A percentile compares a stretch with the other conserved stretches of the same genome.
Evolutionary conservation across 192 early-diverging fungal genomes (phyloP).

Genomic region (Phycomyces blakesleeanus): DNA sequence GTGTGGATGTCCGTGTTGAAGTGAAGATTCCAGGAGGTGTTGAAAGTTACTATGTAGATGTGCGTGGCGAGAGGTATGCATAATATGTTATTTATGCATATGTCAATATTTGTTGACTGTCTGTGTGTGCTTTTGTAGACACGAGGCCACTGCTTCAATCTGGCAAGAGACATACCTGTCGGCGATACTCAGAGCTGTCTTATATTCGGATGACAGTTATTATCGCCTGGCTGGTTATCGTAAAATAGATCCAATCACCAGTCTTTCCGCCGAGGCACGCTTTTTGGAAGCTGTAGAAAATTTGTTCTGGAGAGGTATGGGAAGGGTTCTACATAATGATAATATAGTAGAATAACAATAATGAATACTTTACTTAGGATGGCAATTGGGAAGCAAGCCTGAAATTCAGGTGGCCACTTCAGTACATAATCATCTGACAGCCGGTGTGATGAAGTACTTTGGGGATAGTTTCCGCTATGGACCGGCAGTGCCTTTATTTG

Average conservation of each 20-base stretch:
- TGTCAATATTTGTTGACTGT: no score
- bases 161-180: constrained; percentile 93
- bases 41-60: constrained; percentile 85
- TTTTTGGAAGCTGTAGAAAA: constrained; percentile 82
- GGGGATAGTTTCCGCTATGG: constrained; percentile 72
- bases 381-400: constrained; percentile 90
- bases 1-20: constrained; percentile 96
- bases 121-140: no score
- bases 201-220: constrained; percentile 86
- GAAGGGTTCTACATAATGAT: background rate
- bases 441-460: constrained; percentile 91
- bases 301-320: constrained; percentile 81
- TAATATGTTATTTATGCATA: background rate
- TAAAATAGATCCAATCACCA: constrained; percentile 85
- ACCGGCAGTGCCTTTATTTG: constrained; percentile 80
- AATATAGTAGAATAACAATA: background rate
- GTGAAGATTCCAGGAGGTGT: constrained; percentile 98
- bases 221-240: constrained; percentile 86
- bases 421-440: constrained; percentile 83
- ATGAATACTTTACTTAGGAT: constrained; percentile 44
- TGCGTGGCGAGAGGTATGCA: constrained; percentile 79
- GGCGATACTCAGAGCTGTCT: constrained; percentile 81
- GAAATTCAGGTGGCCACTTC: constrained; percentile 94
- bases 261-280: constrained; percentile 62
- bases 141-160: constrained; percentile 67